Evolutionary conservation across 202 grass and related monocot genomes (phyloP).

Genomic region (Setaria italica): DNA sequence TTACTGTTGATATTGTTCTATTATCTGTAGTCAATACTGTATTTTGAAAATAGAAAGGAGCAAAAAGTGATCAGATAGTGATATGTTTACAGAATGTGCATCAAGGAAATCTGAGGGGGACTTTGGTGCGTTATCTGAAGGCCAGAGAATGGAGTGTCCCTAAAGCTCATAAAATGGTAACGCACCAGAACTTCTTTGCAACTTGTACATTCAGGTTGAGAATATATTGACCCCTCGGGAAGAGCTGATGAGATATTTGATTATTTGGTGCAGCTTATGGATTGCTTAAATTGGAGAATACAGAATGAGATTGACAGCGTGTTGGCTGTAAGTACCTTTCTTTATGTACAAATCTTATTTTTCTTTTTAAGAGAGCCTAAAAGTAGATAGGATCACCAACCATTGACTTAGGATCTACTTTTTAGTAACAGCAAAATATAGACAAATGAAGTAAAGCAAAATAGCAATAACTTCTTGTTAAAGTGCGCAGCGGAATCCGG

Average conservation of each 20-base stretch:
- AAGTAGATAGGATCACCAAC: neutral
- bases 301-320: constrained; percentile 86
- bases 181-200: neutral
- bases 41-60: constrained; percentile 13
- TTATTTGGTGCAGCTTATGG: constrained; percentile 69
- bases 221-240: constrained; percentile 5
- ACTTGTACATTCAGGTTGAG: constrained; percentile 1
- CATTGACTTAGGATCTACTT: constrained; percentile 9
- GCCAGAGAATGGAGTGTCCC: constrained; percentile 76
- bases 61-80: constrained; percentile 30
- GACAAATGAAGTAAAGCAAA: constrained; percentile 21
- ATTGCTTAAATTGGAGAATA: constrained; percentile 93
- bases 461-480: neutral
- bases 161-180: constrained; percentile 95
- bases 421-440: neutral
- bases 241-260: constrained; percentile 29
- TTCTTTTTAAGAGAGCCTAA: neutral
- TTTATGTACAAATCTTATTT: neutral
- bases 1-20: neutral
- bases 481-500: too few relatives aligned
- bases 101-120: constrained; percentile 79
- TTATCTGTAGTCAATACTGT: too few relatives aligned
- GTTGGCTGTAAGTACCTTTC: constrained; percentile 69
- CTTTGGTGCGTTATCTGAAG: constrained; percentile 75
- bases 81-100: constrained; percentile 66